Base-by-base conservation (phyloP, 202 grass and related monocot genomes). In the Musa balbisiana region DNA sequence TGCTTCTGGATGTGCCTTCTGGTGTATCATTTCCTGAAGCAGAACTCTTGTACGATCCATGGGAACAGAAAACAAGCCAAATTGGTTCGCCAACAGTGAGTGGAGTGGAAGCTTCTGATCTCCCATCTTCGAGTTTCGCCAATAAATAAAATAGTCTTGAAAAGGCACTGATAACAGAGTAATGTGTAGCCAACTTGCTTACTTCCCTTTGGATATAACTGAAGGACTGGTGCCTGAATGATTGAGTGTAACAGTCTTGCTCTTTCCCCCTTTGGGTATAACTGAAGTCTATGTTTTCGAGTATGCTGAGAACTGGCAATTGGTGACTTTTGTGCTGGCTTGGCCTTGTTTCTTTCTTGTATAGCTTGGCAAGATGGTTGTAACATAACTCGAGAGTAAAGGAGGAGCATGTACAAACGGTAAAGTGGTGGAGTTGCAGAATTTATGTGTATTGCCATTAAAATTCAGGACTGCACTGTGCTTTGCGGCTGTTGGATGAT, bases 1-100 rank as follows among this genome's bases (percentile, higher is more conserved):
- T 99, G 78, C 80, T 99, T 71, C 80, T 92, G 33, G 85, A 88
- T 43, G 64, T 99, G 72, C 91, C 91, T 64, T 78, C 76, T 52
- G 90, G 84, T 79, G 82, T 84, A 65, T 84, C 84, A 16, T 90
- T 87, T 51, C 55, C 82, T 54, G 91, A 99, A 76, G 89, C 96
- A 58, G 89, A 99, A 54, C 88, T 99, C 80, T 80, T 99, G 55
- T 87, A 79, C 51, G 85, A 82, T 58, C 85, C 83, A 74, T 87
- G 73, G 81, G 77, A 90, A 33, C 52, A 86, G 69, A 93, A 80
- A 72, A 74, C 85, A 17, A 67, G 60, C 76, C 63, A 73, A 72
- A 66, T 26, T 70, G 79, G 66, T 55, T 83, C 65, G 19, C 56
- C 71, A 59, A 71, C 64, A 43, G 76, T 50, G 51, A 83, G 56